Evolutionary conservation across 306 rosid species (phyloP).

Genomic region (Mimosa bimucronata): DNA sequence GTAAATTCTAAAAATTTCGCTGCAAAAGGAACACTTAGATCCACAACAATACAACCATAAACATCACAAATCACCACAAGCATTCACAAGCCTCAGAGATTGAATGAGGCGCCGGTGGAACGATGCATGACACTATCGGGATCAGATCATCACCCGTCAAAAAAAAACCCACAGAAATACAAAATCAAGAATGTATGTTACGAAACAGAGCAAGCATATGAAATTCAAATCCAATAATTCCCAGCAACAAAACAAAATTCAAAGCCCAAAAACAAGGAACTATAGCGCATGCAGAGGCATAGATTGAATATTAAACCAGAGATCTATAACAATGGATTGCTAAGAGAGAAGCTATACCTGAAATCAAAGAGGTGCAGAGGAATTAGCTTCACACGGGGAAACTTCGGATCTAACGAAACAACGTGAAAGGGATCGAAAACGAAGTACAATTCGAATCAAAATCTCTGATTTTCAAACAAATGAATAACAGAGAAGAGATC

Average conservation of each 20-base stretch:
- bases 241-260: neutral
- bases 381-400: neutral
- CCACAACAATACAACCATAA: slow-evolving; percentile 32
- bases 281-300: neutral
- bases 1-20: neutral
- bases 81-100: neutral
- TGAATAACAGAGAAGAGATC: slow-evolving; percentile 20
- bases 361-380: slow-evolving; percentile 23
- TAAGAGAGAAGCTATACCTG: slow-evolving; percentile 31
- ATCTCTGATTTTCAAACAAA: neutral
- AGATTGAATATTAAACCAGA: neutral
- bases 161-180: neutral
- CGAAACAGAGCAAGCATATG: neutral
- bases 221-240: neutral
- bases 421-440: slow-evolving; percentile 12
- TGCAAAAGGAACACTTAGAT: slow-evolving; percentile 38
- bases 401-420: slow-evolving; percentile 40
- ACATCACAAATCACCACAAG: slow-evolving; percentile 17
- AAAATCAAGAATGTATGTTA: neutral
- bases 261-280: neutral
- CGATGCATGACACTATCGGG: neutral
- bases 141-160: slow-evolving; percentile 33
- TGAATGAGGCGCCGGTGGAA: neutral
- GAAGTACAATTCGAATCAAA: slow-evolving; percentile 12
- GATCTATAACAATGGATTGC: slow-evolving; percentile 27